Evolutionary conservation across 305 asterid species (phyloP).

Genomic region (Salvia sclarea): DNA sequence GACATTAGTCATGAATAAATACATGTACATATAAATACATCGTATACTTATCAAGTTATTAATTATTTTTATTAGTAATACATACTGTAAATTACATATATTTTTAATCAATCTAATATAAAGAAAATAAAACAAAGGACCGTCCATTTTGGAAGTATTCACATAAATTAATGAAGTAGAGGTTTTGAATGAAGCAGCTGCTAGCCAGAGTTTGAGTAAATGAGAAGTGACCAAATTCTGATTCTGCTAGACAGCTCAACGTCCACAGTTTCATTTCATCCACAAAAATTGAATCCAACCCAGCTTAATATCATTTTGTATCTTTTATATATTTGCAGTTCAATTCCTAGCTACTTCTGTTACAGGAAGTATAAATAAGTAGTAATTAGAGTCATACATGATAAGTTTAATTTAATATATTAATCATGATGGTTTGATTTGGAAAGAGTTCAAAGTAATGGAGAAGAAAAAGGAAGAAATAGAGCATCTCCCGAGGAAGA

Average conservation of each 20-base stretch:
- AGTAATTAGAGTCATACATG: too few relatives aligned
- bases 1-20: not conserved
- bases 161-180: slow-evolving; percentile 10
- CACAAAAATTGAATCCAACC: not conserved
- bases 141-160: slow-evolving; percentile 29
- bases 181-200: slow-evolving; percentile 28
- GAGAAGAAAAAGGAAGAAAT: not conserved
- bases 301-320: not conserved
- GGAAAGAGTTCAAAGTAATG: not conserved
- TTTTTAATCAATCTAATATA: too few relatives aligned
- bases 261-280: not conserved
- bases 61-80: too few relatives aligned
- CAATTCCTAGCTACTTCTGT: not conserved
- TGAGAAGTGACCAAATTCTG: slow-evolving; percentile 19
- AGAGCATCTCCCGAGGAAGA: slow-evolving; percentile 17
- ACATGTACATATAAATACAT: too few relatives aligned
- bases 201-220: slow-evolving; percentile 25
- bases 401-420: too few relatives aligned
- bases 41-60: too few relatives aligned
- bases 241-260: slow-evolving; percentile 35
- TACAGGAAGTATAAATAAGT: not conserved
- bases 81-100: too few relatives aligned
- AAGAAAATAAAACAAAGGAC: not conserved
- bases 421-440: too few relatives aligned
- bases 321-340: not conserved